phyloP scores from a whole-genome alignment of 1,284 basidiomycete genomes.

The Ustilago lituana region DNA sequence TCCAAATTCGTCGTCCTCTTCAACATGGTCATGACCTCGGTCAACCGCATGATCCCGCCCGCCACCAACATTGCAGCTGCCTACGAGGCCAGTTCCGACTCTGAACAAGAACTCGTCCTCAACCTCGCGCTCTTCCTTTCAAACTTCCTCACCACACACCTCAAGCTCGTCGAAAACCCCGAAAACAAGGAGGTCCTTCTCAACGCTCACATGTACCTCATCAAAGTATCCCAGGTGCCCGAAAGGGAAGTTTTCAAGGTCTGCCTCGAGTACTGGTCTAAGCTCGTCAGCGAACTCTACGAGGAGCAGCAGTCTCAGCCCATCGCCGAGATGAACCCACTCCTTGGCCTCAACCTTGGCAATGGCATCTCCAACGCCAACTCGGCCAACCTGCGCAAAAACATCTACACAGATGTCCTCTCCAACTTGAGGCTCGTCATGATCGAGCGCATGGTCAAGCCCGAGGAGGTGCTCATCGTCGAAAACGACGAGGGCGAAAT shows the following conservation, averaged over 20 bases:
- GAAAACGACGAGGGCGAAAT: slow-evolving; percentile 99
- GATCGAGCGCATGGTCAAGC: slow-evolving; percentile 99
- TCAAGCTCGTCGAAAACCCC: slow-evolving; percentile 90
- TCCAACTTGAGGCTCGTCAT: slow-evolving; percentile 95
- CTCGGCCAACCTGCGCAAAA: slow-evolving; percentile 77
- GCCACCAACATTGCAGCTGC: slow-evolving; percentile 84
- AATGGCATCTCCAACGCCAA: slow-evolving; percentile 42
- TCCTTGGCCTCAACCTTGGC: slow-evolving; percentile 83
- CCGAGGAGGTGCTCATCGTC: slow-evolving; percentile 93
- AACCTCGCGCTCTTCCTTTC: slow-evolving; percentile 96
- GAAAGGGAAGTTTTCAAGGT: slow-evolving; percentile 99
- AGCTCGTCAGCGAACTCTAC: slow-evolving; percentile 94
- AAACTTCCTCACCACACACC: slow-evolving; percentile 87
- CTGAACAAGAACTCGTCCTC: slow-evolving; percentile 95
- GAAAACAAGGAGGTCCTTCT: slow-evolving; percentile 87
- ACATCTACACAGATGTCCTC: slow-evolving; percentile 86
- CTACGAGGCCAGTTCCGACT: slow-evolving; percentile 87
- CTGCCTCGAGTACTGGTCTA: slow-evolving; percentile 97
- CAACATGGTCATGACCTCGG: slow-evolving; percentile 72
- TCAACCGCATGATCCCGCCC: slow-evolving; percentile 71
- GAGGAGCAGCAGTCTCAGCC: slow-evolving; percentile 94
- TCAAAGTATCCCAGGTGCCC: slow-evolving; percentile 97
- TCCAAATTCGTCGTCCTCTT: slow-evolving; percentile 97
- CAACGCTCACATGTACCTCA: slow-evolving; percentile 89
- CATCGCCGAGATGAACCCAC: slow-evolving; percentile 88